Base-by-base conservation (phyloP, 106 monocot genomes). In the Apostasia shenzhenica region DNA sequence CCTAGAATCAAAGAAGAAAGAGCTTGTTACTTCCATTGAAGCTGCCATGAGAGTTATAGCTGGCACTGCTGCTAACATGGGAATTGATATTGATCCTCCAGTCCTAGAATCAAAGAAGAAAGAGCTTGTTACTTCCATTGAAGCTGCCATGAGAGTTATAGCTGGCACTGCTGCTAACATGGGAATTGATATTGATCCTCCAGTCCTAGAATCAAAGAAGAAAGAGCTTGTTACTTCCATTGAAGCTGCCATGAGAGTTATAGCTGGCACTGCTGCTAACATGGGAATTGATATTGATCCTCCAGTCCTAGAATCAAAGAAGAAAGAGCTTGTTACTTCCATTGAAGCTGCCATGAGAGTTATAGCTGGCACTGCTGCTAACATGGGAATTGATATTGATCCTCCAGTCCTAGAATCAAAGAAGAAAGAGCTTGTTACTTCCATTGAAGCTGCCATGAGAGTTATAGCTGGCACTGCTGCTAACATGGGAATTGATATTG, bases 61-160 rank as follows among this genome's bases (percentile, higher is more conserved):
- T n/a, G 97, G 97, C 12, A 97, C 92, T 57, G 92, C 97, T 42
- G 97, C 92, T 48, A 97, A 92, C 66, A 89, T 97, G 97, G 97
- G 97, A 61, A 97, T 97, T 53, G 97, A 87, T 44, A 52, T 97
- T 38, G 89, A 89, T n/a, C 95, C 95, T 8, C 92, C 92, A 7
- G 61, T 97, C 8, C 86, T 97, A 50, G 80, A 89, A 66, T 78
- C 84, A 11, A 89, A 92, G 70, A 76, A 87, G 79, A 92, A 97
- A n/a, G n/a, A n/a, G n/a, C n/a, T n/a, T n/a, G n/a, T n/a, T 49
- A 85, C 80, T 4, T 79, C 48, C 14, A 79, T 92, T 12, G 92
- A 97, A 37, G 87, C 97, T 0, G 92, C 97, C 53, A 97, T 92
- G 92, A 89, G 97, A 69, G 81, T 97, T 6, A 85, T 97, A 51